Evolutionary conservation across 192 early-diverging fungal species (phyloP), one percentile per base, ranked within the genome.

Genomic region (Linnemannia zychae): DNA sequence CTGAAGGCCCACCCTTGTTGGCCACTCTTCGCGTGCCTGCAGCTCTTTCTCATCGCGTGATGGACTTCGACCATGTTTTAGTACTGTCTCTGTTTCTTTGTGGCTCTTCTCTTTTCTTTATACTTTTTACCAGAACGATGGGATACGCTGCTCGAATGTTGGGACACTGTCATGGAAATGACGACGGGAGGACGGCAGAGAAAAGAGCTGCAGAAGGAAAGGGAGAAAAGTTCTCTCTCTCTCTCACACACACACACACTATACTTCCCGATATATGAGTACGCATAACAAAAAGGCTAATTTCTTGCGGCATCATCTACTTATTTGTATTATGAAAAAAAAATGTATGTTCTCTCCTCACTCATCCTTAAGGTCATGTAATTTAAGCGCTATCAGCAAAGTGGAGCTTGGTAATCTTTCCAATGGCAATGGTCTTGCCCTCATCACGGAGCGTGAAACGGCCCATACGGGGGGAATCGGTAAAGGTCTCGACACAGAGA

Each of bases 381-480:
- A 68, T 74, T 82, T 82, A 82, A 73, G 71, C 81, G 4, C 72
- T 60, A 11, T 40, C 52, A 31, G 68, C 66, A 49, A 33, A n/a
- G 53, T 67, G 77, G 22, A 99, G 88, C 91, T 96, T 97, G 67
- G 94, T 94, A 65, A 99, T 90, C 88, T 97, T 97, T 76, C 99
- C 99, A 73, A 99, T 95, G 44, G 98, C 99, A 85, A 97, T 93
- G n/a, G 96, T 97, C 78, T 91, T 92, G 77, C 96, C 97, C 91
- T 99, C 98, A 82, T 99, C 98, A 79, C 99, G 95, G 36, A 99
- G 91, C n/a, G 98, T 99, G 89, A 99, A 99, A 67, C 99, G 93
- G 50, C 99, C 99, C 15, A 99, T 88, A 81, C 98, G 97, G 53
- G 96, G 94, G 73, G 95, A 94, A 33, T 97, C 95, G 22, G 90